Evolutionary conservation across 305 asterid species (phyloP), one percentile per base, ranked within the genome.

Genomic region (Caryopteris hybrid): DNA sequence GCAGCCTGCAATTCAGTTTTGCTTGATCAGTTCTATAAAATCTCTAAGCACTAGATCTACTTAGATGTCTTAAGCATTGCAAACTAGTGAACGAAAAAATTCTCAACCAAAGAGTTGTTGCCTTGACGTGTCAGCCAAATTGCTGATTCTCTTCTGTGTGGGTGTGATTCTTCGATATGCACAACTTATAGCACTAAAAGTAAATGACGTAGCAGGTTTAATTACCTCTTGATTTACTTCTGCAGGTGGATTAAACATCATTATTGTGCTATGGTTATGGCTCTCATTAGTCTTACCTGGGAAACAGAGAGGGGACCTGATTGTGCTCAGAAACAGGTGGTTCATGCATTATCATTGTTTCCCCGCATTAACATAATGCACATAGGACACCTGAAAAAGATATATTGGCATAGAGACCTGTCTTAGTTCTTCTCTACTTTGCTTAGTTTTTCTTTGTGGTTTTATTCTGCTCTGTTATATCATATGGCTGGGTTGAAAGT

Each of bases 241-340:
- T 76, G 75, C 88, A 95, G 99, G 98, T 92, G 99, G 99, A 90
- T 95, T 74, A 83, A 82, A 41, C 99, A 95, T 78, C 99, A 95
- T 70, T 95, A 95, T 61, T 89, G 75, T 76, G 96, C 97, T 51
- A 88, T 83, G 95, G 90, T 79, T 43, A 95, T 95, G 99, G 99
- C 98, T 71, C 91, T 92, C 73, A 86, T 95, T 65, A 92, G 99
- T 81, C 98, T 95, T 74, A 95, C 98, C 39, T 95, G 99, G 99
- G 98, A 86, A 80, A 85, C 82, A 75, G 92, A 79, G 83, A 82
- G 87, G 76, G 97, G 86, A 60, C 95, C 97, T 16, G 80, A 79
- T 64, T 92, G 99, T 76, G 77, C 96, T 70, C 95, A 83, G 85
- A 89, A 90, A 76, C 99, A 95, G 97, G 98, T 90, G 36, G 0